Evolutionary conservation across 768 basidiomycete species (phyloP).

Genomic region (Calocybe cyanea): DNA sequence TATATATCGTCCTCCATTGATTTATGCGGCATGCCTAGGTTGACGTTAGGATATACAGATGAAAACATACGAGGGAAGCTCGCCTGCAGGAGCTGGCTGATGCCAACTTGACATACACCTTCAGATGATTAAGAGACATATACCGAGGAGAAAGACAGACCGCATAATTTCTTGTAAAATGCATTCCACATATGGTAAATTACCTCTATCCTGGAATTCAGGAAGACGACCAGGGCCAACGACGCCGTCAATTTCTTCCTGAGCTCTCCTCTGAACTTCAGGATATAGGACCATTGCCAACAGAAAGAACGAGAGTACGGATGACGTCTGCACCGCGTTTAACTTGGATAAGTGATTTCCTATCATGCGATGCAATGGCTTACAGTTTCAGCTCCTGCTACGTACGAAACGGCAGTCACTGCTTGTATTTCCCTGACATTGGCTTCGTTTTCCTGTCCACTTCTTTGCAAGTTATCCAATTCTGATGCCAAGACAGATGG

Average conservation of each 20-base stretch:
- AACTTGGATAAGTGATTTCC: not conserved
- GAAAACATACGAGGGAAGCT: not conserved
- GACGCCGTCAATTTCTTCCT: no score
- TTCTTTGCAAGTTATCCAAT: slow-evolving; percentile 9
- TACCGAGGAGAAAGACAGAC: slow-evolving; percentile 4
- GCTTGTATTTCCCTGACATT: slow-evolving; percentile 14
- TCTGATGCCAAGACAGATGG: slow-evolving; percentile 17
- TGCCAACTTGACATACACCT: slow-evolving; percentile 3
- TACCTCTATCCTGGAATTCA: slow-evolving; percentile 5
- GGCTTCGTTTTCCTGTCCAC: not conserved
- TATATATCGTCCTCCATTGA: slow-evolving; percentile 14
- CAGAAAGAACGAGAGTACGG: slow-evolving; percentile 21
- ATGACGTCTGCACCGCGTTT: slow-evolving; percentile 14
- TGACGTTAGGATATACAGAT: not conserved
- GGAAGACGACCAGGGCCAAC: slow-evolving; percentile 7
- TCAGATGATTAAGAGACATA: not conserved
- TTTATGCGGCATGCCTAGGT: slow-evolving; percentile 6
- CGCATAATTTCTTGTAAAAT: slow-evolving; percentile 17
- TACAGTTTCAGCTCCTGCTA: slow-evolving; percentile 35
- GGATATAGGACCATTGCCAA: slow-evolving; percentile 29
- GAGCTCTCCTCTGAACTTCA: slow-evolving; percentile 7
- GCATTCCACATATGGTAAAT: slow-evolving; percentile 8
- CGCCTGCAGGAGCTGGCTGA: slow-evolving; percentile 6
- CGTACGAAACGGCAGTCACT: slow-evolving; percentile 15
- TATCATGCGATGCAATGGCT: not conserved